phyloP scores from a whole-genome alignment of 2,329 filamentous ascomycete genomes.

The Aspergillus pseudonomiae region DNA sequence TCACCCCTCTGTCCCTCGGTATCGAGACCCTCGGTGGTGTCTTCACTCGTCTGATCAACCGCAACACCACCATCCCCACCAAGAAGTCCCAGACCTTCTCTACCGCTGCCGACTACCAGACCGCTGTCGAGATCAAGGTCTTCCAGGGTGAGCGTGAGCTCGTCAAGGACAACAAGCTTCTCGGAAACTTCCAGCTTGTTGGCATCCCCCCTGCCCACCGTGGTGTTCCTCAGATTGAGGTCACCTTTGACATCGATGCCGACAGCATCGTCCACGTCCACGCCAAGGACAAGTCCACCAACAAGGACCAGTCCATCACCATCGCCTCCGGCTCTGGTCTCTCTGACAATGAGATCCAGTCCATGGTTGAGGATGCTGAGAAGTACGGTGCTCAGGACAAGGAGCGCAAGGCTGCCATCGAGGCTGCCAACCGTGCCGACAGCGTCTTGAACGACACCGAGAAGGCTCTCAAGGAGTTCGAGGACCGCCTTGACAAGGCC shows the following conservation, averaged over 20 bases:
- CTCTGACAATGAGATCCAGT: slow-evolving; percentile 90
- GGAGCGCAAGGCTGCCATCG: slow-evolving; percentile 93
- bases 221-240: slow-evolving; percentile 94
- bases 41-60: slow-evolving; percentile 97
- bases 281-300: slow-evolving; percentile 98
- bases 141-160: slow-evolving; percentile 99
- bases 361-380: slow-evolving; percentile 97
- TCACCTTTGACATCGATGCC: slow-evolving; percentile 98
- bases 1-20: slow-evolving; percentile 93
- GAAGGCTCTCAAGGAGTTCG: slow-evolving; percentile 95
- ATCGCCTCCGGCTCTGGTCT: slow-evolving; percentile 97
- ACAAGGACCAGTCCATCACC: slow-evolving; percentile 99
- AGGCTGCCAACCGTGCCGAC: slow-evolving; percentile 96
- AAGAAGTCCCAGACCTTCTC: slow-evolving; percentile 99
- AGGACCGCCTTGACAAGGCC: slow-evolving; percentile 94
- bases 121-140: slow-evolving; percentile 98
- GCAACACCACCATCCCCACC: slow-evolving; percentile 98
- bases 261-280: slow-evolving; percentile 97
- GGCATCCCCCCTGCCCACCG: slow-evolving; percentile 95
- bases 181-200: slow-evolving; percentile 99
- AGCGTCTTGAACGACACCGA: slow-evolving; percentile 96
- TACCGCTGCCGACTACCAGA: slow-evolving; percentile 97
- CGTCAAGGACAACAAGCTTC: slow-evolving; percentile 96
- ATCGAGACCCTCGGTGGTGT: slow-evolving; percentile 98
- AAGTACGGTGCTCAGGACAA: slow-evolving; percentile 94